Conservation (phyloP, 176 grass and related monocot species). For the Oryza nivara region DNA sequence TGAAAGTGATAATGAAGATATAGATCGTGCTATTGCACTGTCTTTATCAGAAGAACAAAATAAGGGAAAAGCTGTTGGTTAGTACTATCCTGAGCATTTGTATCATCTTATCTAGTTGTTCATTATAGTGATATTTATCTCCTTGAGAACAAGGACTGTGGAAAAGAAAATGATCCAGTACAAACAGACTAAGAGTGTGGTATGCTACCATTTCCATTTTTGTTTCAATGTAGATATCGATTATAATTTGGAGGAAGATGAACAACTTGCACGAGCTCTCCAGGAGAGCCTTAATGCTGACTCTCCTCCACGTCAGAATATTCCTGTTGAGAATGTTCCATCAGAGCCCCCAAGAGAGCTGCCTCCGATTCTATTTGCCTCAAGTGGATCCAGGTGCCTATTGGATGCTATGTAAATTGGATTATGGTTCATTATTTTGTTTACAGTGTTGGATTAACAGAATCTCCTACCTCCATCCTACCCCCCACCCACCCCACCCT, state of each 20-base stretch:
- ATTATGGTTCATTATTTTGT: slow-evolving; percentile 26
- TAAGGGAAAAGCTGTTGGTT: slow-evolving; percentile 81
- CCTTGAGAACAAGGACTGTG: slow-evolving; percentile 5
- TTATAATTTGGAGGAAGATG: slow-evolving; percentile 84
- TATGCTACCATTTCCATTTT: slow-evolving; percentile 21
- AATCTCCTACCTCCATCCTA: not conserved
- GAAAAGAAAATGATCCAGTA: slow-evolving; percentile 36
- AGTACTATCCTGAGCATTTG: slow-evolving; percentile 32
- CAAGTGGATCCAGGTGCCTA: slow-evolving; percentile 62
- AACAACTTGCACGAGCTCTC: slow-evolving; percentile 85
- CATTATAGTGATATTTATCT: slow-evolving; percentile 33
- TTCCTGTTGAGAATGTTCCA: slow-evolving; percentile 45
- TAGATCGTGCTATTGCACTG: slow-evolving; percentile 87
- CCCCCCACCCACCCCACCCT: no score
- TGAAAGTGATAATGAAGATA: slow-evolving; percentile 74
- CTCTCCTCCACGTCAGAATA: slow-evolving; percentile 58
- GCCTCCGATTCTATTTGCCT: slow-evolving; percentile 38
- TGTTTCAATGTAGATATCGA: slow-evolving; percentile 45
- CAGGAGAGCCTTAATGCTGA: slow-evolving; percentile 85
- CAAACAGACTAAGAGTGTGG: not conserved
- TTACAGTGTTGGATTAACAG: not conserved
- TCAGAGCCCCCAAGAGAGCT: slow-evolving; percentile 28
- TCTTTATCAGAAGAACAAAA: slow-evolving; percentile 72
- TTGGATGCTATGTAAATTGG: slow-evolving; percentile 18
- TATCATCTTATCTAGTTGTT: slow-evolving; percentile 5